Conservation (phyloP, 164 flowering plant genomes). For the Litsea cubeba region DNA sequence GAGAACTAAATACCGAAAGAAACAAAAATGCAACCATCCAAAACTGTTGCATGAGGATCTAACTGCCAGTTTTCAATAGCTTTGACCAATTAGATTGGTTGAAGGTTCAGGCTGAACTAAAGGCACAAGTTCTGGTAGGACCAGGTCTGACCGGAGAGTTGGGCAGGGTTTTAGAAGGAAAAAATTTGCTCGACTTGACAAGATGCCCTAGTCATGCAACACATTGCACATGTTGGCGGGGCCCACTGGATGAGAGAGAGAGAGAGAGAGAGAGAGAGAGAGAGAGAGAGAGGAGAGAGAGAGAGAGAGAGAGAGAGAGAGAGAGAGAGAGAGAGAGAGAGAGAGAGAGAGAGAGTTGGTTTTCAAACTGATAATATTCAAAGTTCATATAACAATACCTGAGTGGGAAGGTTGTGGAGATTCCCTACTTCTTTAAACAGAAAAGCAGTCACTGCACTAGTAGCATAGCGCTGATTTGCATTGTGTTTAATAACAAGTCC, state of each 20-base stretch:
- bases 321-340: not conserved
- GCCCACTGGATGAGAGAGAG: not conserved
- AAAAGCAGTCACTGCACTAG: slow-evolving; percentile 81
- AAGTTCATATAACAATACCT: slow-evolving; percentile 35
- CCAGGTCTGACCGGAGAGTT: no score
- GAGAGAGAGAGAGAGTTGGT: not conserved
- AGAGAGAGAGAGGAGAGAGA: not conserved
- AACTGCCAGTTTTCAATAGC: no score
- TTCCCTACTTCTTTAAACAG: slow-evolving; percentile 86
- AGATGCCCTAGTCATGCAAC: no score
- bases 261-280: not conserved
- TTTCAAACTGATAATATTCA: no score
- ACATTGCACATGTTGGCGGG: not conserved
- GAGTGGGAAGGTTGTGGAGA: slow-evolving; percentile 72
- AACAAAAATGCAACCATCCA: no score
- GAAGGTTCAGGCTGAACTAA: no score
- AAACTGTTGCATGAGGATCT: no score
- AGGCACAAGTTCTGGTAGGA: no score
- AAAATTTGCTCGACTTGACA: no score
- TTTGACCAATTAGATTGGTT: no score
- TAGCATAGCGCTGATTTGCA: slow-evolving; percentile 95
- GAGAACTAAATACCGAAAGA: no score
- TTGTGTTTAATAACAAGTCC: slow-evolving; percentile 92
- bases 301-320: not conserved
- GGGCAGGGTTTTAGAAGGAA: no score